phyloP scores from a whole-genome alignment of 441 rosid species.

The Pelargonium australe region DNA sequence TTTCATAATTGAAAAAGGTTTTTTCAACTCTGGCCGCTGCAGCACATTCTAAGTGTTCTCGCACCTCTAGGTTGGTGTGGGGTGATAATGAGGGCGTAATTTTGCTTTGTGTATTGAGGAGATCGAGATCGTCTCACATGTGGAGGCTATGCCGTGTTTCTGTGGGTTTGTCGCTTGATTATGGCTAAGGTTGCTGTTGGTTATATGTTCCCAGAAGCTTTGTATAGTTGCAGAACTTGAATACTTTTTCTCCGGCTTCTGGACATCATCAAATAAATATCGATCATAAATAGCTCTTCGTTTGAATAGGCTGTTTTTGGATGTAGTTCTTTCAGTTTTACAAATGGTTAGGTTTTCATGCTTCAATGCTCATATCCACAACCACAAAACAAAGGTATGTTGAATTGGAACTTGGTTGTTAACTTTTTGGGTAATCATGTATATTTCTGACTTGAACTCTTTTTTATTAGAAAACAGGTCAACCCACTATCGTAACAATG shows the following conservation, averaged over 20 bases:
- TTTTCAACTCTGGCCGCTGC: slow-evolving; percentile 97
- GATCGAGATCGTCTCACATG: slow-evolving; percentile 69
- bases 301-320: slow-evolving; percentile 18
- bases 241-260: slow-evolving; percentile 24
- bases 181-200: slow-evolving; percentile 56
- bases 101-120: slow-evolving; percentile 52
- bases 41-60: slow-evolving; percentile 53
- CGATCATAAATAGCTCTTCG: slow-evolving; percentile 18
- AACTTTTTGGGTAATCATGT: background rate
- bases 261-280: slow-evolving; percentile 19
- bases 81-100: slow-evolving; percentile 45
- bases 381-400: slow-evolving; percentile 61
- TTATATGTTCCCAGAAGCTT: slow-evolving; percentile 25
- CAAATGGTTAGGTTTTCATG: slow-evolving; percentile 85
- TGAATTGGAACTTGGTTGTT: slow-evolving; percentile 1
- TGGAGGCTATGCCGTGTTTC: slow-evolving; percentile 89
- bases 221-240: slow-evolving; percentile 20
- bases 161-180: slow-evolving; percentile 78
- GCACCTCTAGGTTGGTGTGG: slow-evolving; percentile 93
- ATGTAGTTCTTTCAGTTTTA: slow-evolving; percentile 30
- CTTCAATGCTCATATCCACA: slow-evolving; percentile 51
- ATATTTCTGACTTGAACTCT: slow-evolving; percentile 15
- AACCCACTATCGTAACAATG: slow-evolving; percentile 36
- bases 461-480: slow-evolving; percentile 31
- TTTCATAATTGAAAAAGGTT: slow-evolving; percentile 39